A percentile compares a stretch with the other conserved stretches of the same genome.
phyloP scores from a whole-genome alignment of 73 alveolate species.

The Halteria grandinella region DNA sequence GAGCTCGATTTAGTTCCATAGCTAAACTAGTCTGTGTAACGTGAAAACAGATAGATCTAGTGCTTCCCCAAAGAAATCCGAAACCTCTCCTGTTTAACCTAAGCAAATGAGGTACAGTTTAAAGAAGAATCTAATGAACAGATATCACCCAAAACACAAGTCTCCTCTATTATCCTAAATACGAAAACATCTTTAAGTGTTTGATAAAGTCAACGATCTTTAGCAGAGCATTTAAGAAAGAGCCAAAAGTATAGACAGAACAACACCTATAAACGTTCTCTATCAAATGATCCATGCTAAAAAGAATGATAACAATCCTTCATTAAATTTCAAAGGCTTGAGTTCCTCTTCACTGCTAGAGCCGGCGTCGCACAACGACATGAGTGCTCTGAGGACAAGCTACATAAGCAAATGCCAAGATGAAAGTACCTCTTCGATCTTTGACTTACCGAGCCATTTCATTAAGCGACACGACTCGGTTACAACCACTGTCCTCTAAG shows the following conservation, averaged over 20 bases:
- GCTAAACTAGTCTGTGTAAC: too few relatives aligned
- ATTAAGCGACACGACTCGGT: background rate
- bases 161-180: background rate
- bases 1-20: too few relatives aligned
- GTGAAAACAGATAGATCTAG: too few relatives aligned
- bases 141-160: background rate
- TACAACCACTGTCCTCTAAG: background rate
- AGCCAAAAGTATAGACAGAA: background rate
- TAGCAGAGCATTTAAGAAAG: background rate
- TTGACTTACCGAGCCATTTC: background rate
- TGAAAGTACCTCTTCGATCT: slow-evolving; percentile 8
- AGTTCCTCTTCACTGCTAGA: background rate
- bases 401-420: background rate
- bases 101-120: background rate
- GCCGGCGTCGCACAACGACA: slow-evolving; percentile 5
- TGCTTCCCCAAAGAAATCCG: too few relatives aligned
- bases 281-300: slow-evolving; percentile 32
- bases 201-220: background rate
- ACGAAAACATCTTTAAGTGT: slow-evolving; percentile 9
- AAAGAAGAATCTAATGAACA: background rate
- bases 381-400: background rate
- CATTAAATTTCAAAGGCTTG: too few relatives aligned
- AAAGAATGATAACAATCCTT: slow-evolving; percentile 16
- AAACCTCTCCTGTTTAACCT: background rate
- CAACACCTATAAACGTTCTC: slow-evolving; percentile 26